phyloP scores from a whole-genome alignment of 495 filamentous ascomycete genomes.

The Parathielavia appendiculata region DNA sequence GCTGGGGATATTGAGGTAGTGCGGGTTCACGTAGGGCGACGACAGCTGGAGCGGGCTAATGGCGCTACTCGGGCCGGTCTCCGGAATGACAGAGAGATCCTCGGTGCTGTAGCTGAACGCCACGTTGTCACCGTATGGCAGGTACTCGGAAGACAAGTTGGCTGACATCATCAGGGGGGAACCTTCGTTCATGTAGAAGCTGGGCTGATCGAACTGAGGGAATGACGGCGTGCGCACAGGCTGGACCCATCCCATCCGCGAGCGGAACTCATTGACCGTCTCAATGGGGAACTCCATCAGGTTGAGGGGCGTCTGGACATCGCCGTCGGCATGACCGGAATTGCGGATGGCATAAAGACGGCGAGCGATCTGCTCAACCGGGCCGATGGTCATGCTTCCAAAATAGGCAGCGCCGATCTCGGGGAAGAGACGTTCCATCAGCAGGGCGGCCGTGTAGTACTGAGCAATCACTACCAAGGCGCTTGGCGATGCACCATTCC shows the following conservation, averaged over 20 bases:
- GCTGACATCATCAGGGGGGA: slow-evolving; percentile 36
- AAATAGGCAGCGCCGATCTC: slow-evolving; percentile 86
- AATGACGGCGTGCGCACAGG: slow-evolving; percentile 50
- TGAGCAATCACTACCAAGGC: slow-evolving; percentile 80
- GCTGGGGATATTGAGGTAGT: slow-evolving; percentile 54
- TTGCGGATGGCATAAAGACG: slow-evolving; percentile 50
- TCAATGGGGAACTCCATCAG: slow-evolving; percentile 62
- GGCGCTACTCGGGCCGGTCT: slow-evolving; percentile 36
- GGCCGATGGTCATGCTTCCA: slow-evolving; percentile 65
- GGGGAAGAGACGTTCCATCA: slow-evolving; percentile 85
- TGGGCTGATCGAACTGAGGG: slow-evolving; percentile 46
- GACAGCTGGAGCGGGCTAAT: slow-evolving; percentile 48
- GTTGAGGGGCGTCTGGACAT: slow-evolving; percentile 46
- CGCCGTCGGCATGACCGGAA: slow-evolving; percentile 40
- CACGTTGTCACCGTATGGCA: slow-evolving; percentile 45
- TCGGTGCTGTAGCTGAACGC: slow-evolving; percentile 56
- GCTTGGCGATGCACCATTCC: slow-evolving; percentile 53
- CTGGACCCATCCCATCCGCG: slow-evolving; percentile 57
- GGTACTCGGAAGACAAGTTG: slow-evolving; percentile 32
- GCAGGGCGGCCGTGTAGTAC: slow-evolving; percentile 81
- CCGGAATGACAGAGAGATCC: slow-evolving; percentile 43
- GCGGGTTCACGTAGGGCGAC: slow-evolving; percentile 43
- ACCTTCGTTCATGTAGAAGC: slow-evolving; percentile 41
- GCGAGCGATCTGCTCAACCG: slow-evolving; percentile 72
- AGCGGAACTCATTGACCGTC: slow-evolving; percentile 55